Evolutionary conservation across 805 yeast species (phyloP).

Genomic region (Yarrowia sp.): DNA sequence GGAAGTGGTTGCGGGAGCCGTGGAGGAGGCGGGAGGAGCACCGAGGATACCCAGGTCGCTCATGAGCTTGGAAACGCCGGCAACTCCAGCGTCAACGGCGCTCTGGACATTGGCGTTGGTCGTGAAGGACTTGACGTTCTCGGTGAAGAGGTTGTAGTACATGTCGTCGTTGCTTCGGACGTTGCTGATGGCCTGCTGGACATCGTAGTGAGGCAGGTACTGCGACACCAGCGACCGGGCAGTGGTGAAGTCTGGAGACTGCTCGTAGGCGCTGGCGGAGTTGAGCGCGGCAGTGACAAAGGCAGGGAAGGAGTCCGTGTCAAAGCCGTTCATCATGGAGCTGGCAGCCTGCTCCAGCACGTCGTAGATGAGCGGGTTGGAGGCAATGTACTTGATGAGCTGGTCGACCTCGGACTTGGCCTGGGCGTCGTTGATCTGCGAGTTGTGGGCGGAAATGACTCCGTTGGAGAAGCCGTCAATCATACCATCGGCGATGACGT

Average conservation of each 20-base stretch:
- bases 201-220: constrained; percentile 24
- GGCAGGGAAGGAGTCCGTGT: constrained; percentile 16
- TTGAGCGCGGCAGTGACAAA: constrained; percentile 20
- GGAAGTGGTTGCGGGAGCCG: neutral
- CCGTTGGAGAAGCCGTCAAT: constrained; percentile 34
- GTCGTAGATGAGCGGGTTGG: constrained; percentile 10
- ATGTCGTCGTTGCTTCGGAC: constrained; percentile 2
- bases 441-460: constrained; percentile 31
- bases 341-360: constrained; percentile 3
- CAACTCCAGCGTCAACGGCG: constrained; percentile 6
- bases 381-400: constrained; percentile 33
- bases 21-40: neutral
- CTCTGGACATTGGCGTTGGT: constrained; percentile 5
- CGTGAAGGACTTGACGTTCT: constrained; percentile 2
- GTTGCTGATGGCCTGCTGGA: constrained; percentile 15
- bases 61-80: constrained; percentile 12
- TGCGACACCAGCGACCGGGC: constrained; percentile 8
- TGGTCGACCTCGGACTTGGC: constrained; percentile 36
- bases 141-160: constrained; percentile 26
- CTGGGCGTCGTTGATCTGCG: constrained; percentile 32
- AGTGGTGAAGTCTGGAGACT: constrained; percentile 23
- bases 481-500: constrained; percentile 25
- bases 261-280: neutral
- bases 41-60: constrained; percentile 16
- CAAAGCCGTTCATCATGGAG: neutral